Evolutionary conservation across 768 basidiomycete genomes (phyloP).

Genomic region (Mycena olivaceomarginata): DNA sequence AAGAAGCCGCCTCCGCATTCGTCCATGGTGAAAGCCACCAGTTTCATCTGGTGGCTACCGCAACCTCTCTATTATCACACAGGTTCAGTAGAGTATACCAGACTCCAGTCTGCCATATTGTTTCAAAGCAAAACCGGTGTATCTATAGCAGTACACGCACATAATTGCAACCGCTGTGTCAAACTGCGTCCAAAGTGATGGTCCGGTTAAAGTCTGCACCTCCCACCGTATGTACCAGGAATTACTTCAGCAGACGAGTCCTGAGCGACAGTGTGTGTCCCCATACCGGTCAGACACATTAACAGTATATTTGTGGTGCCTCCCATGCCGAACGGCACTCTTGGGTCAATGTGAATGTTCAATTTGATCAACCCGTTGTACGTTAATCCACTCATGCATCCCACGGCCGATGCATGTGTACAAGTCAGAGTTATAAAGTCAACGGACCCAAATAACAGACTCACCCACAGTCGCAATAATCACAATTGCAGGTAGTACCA

Average conservation of each 20-base stretch:
- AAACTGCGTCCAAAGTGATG: neutral
- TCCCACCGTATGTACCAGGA: conserved; percentile 20
- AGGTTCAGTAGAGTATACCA: conserved; percentile 13
- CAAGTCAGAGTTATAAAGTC: neutral
- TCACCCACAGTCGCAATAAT: conserved; percentile 18
- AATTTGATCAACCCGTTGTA: conserved; percentile 15
- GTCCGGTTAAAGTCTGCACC: neutral
- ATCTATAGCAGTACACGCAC: conserved; percentile 7
- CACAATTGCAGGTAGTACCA: conserved; percentile 5
- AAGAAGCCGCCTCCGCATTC: too few species aligned
- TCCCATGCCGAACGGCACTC: conserved; percentile 23
- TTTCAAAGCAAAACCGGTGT: neutral
- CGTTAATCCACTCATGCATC: conserved; percentile 9
- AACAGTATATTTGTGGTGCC: conserved; percentile 18
- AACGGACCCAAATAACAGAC: neutral
- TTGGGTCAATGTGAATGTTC: neutral
- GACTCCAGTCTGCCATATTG: conserved; percentile 23
- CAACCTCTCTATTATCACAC: too few species aligned
- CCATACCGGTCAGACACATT: conserved; percentile 16
- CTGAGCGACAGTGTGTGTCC: neutral
- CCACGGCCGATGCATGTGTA: neutral
- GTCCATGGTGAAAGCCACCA: too few species aligned
- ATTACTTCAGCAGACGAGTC: neutral
- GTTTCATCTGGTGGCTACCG: too few species aligned
- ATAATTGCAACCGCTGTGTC: conserved; percentile 20